Evolutionary conservation across 148 eudicot species (phyloP).

Genomic region (Vaccinium darrowii): DNA sequence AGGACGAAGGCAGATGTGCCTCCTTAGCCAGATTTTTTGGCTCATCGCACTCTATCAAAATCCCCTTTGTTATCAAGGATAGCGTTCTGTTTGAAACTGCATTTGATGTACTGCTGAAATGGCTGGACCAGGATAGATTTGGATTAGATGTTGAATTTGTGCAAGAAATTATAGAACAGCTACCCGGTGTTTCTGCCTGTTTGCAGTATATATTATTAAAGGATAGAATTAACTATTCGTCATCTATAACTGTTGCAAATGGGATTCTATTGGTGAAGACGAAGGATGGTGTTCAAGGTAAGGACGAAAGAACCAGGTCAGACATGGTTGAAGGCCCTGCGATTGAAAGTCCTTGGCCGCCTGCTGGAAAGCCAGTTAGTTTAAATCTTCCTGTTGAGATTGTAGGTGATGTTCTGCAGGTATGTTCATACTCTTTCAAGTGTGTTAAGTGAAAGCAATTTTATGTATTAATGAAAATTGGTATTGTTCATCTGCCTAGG

Average conservation of each 20-base stretch:
- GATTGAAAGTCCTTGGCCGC: conserved; percentile 22
- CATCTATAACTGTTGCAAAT: conserved; percentile 45
- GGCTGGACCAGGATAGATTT: conserved; percentile 66
- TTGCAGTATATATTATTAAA: conserved; percentile 37
- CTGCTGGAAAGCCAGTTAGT: conserved; percentile 46
- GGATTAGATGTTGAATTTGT: conserved; percentile 70
- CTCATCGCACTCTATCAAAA: conserved; percentile 32
- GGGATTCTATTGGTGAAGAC: conserved; percentile 47
- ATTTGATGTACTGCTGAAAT: conserved; percentile 35
- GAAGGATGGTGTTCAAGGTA: conserved; percentile 30
- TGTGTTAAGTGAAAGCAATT: background rate
- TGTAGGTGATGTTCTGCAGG: conserved; percentile 65
- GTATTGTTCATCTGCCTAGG: conserved; percentile 32
- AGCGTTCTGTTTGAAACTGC: conserved; percentile 34
- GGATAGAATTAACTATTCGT: conserved; percentile 36
- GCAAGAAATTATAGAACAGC: conserved; percentile 58
- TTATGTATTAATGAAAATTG: background rate
- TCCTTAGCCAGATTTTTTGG: conserved; percentile 50
- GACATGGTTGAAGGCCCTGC: conserved; percentile 21
- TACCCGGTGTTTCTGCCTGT: conserved; percentile 45
- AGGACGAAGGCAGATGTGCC: conserved; percentile 26
- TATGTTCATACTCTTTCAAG: conserved; percentile 20
- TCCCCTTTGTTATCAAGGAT: conserved; percentile 37
- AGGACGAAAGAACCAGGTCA: conserved; percentile 26
- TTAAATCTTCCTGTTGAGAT: conserved; percentile 45